These are phyloP conservation scores for Podila minutissima DNA, from an alignment of 192 early-diverging fungal genomes.

Conservation along the genomic window DNA sequence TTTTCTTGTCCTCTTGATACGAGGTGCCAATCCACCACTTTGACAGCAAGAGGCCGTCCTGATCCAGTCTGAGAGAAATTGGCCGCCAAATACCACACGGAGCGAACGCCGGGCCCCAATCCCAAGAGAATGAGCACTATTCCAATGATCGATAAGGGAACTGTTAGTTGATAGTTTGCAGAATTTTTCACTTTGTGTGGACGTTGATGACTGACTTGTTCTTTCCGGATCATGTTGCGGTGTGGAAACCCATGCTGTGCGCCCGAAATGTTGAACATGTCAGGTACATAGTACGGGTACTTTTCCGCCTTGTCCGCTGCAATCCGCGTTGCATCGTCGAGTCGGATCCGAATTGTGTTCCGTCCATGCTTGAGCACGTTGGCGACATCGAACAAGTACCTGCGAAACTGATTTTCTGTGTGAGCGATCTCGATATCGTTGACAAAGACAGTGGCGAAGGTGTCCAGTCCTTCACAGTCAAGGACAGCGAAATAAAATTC, in stretches of 20 bases:
- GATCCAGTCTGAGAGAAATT: constrained; percentile 22
- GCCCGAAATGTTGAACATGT: constrained; percentile 48
- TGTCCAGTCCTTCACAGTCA: constrained; percentile 62
- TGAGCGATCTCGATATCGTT: constrained; percentile 51
- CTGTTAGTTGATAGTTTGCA: no score
- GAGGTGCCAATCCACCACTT: constrained; percentile 9
- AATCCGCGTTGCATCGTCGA: constrained; percentile 40
- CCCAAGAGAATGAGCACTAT: constrained; percentile 50
- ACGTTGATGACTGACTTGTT: constrained; percentile 10
- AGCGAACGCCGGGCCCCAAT: constrained; percentile 47
- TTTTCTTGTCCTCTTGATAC: background rate
- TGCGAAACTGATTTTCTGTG: constrained; percentile 62
- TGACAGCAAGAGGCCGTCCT: constrained; percentile 1
- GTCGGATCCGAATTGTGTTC: constrained; percentile 35
- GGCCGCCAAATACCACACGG: constrained; percentile 51
- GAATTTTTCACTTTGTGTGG: no score
- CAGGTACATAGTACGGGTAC: constrained; percentile 49
- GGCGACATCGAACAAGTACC: constrained; percentile 38
- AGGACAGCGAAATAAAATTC: constrained; percentile 10
- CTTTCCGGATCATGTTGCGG: constrained; percentile 42
- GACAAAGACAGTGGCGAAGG: constrained; percentile 54
- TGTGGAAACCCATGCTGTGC: constrained; percentile 39
- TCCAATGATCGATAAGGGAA: background rate
- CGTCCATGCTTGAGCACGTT: constrained; percentile 14
- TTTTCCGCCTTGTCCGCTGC: constrained; percentile 18